Base-by-base conservation (phyloP, 2,329 filamentous ascomycete species). In the Fusarium setosum region DNA sequence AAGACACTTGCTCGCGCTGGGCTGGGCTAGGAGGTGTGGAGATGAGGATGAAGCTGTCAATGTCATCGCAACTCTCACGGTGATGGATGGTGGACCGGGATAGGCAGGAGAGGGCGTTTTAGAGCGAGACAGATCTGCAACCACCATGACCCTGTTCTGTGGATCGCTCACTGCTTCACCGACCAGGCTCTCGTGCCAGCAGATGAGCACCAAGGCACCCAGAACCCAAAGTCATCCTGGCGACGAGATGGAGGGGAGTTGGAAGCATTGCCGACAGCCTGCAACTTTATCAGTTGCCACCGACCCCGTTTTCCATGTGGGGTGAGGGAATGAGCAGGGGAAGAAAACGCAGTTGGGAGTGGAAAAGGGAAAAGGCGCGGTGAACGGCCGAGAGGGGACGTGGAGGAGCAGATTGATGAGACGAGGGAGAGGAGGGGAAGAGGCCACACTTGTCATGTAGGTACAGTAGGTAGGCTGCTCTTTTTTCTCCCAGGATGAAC, bases 41-140 rank as follows among this genome's bases (percentile, higher is more conserved):
- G 58, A n/a, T n/a, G 48, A 47, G 31, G 59, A 34, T 32, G 38
- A 29, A 51, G 48, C 48, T 51, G 34, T 53, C 26, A 44, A 53
- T 45, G 29, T 23, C 50, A 24, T 53, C 18, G 37, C 34, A 31
- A 40, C 18, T 32, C 49, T 34, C 37, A 21, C 37, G 21, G 31
- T 23, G 24, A 26, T 56, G 37, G 32, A 26, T 58, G 34, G 50
- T 61, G 50, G 57, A 61, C 54, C 49, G 40, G 29, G 59, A 57
- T 56, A 34, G 50, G 53, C 31, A 60, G 42, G 45, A 61, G 49
- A 58, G 35, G 37, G 48, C 34, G 40, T 48, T 59, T 62, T 40
- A 41, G 29, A 56, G 53, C 53, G 57, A 65, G 59, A 69, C 44
- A 62, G 63, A 68, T 71, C 63, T 66, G 65, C 66, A 69, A 51